Evolutionary conservation across 176 grass and related monocot species (phyloP).

Genomic region (Lolium perenne): DNA sequence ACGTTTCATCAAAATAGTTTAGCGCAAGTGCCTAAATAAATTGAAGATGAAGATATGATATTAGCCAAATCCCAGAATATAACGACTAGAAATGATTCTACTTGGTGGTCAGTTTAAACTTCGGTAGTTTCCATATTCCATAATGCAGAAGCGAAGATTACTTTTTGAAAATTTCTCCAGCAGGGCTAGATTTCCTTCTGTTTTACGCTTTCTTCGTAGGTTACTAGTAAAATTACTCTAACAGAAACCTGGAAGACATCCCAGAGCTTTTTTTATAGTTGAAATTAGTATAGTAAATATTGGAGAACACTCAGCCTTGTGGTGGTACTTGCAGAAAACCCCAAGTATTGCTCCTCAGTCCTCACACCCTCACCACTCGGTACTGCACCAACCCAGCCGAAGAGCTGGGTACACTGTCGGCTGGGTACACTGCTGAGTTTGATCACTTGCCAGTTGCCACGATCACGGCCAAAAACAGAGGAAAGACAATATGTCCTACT

Average conservation of each 20-base stretch:
- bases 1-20: neutral
- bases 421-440: neutral
- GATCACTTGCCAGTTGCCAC: neutral
- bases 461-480: neutral
- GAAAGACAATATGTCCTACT: neutral
- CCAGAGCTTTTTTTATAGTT: too few relatives aligned
- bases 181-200: too few relatives aligned
- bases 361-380: neutral
- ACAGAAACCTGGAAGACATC: too few relatives aligned
- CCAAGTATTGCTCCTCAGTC: neutral
- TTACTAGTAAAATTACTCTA: too few relatives aligned
- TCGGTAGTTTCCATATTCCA: neutral
- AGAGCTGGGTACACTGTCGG: neutral
- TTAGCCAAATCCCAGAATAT: neutral
- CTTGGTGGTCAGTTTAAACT: neutral
- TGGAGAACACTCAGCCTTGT: too few relatives aligned
- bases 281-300: too few relatives aligned
- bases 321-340: too few relatives aligned
- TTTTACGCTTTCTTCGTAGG: too few relatives aligned
- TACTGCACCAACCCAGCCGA: neutral
- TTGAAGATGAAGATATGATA: neutral
- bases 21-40: slow-evolving; percentile 46
- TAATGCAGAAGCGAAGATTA: neutral
- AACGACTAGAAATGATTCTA: neutral
- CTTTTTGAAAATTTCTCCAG: too few relatives aligned